Evolutionary conservation across 441 rosid genomes (phyloP).

Genomic region (Corymbia calophylla): DNA sequence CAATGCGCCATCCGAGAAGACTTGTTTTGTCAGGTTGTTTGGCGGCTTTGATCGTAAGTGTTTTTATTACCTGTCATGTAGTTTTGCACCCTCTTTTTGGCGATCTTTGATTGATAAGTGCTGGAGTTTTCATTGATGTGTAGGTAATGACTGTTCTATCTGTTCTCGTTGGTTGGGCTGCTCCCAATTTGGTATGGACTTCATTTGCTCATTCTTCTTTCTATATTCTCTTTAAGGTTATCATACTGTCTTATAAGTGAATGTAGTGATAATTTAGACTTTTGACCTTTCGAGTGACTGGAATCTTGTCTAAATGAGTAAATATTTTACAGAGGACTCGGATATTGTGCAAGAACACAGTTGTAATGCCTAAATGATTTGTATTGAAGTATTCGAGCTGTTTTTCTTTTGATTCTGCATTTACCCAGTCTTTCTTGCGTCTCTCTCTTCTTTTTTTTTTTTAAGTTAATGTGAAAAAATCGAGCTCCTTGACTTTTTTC

Average conservation of each 20-base stretch:
- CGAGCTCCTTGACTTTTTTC: not conserved
- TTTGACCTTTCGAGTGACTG: not conserved
- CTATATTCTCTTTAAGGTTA: not conserved
- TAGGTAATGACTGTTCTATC: conserved; percentile 14
- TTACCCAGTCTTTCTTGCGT: not conserved
- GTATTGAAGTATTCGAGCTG: not conserved
- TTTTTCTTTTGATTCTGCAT: not conserved
- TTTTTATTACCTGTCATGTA: not conserved
- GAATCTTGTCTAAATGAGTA: not conserved
- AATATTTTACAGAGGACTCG: not conserved
- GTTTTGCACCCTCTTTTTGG: not conserved
- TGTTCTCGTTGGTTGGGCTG: conserved; percentile 15
- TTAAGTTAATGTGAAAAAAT: not conserved
- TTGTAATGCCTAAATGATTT: not conserved
- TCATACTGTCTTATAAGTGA: not conserved
- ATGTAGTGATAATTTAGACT: not conserved
- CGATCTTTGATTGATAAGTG: not conserved
- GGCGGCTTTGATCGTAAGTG: conserved; percentile 11
- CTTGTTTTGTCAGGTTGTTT: conserved; percentile 15
- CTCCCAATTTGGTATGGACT: conserved; percentile 16
- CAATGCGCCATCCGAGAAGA: conserved; percentile 18
- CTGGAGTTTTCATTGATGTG: not conserved
- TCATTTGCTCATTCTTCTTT: not conserved
- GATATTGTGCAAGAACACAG: not conserved
- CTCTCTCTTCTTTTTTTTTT: not conserved